Conservation (phyloP, 306 rosid genomes). For the Cicer bijugum region DNA sequence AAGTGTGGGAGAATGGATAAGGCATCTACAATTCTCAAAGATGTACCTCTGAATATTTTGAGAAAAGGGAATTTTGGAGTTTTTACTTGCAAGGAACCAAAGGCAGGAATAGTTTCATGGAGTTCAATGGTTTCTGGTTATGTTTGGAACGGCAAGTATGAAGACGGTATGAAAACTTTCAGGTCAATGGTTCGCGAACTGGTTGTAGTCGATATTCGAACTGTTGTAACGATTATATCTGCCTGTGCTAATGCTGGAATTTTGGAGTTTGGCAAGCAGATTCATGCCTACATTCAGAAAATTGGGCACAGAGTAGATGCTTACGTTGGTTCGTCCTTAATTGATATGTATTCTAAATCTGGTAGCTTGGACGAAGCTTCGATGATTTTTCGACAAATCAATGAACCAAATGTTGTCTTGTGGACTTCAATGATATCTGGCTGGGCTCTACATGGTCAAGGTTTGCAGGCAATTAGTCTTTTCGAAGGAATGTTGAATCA, state of each 20-base stretch:
- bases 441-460: slow-evolving; percentile 76
- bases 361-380: slow-evolving; percentile 72
- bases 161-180: slow-evolving; percentile 67
- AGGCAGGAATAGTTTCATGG: slow-evolving; percentile 65
- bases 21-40: slow-evolving; percentile 65
- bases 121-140: slow-evolving; percentile 81
- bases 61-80: slow-evolving; percentile 41
- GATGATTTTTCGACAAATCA: slow-evolving; percentile 55
- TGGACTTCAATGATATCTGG: slow-evolving; percentile 91
- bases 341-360: slow-evolving; percentile 88
- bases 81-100: slow-evolving; percentile 45
- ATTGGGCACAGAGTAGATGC: slow-evolving; percentile 62
- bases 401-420: slow-evolving; percentile 59
- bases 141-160: slow-evolving; percentile 64
- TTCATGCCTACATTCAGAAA: slow-evolving; percentile 72
- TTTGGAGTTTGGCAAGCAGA: slow-evolving; percentile 68
- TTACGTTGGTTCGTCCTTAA: slow-evolving; percentile 67
- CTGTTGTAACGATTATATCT: slow-evolving; percentile 70
- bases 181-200: slow-evolving; percentile 61
- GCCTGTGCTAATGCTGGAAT: slow-evolving; percentile 70
- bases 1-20: slow-evolving; percentile 69
- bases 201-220: slow-evolving; percentile 63
- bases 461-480: slow-evolving; percentile 59
- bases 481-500: slow-evolving; percentile 65
- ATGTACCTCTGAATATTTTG: slow-evolving; percentile 48